Percentiles rank a stretch among this genome's conserved stretches.
Evolutionary conservation across 1,284 basidiomycete genomes (phyloP).

Genomic region (Vanrija sp.): DNA sequence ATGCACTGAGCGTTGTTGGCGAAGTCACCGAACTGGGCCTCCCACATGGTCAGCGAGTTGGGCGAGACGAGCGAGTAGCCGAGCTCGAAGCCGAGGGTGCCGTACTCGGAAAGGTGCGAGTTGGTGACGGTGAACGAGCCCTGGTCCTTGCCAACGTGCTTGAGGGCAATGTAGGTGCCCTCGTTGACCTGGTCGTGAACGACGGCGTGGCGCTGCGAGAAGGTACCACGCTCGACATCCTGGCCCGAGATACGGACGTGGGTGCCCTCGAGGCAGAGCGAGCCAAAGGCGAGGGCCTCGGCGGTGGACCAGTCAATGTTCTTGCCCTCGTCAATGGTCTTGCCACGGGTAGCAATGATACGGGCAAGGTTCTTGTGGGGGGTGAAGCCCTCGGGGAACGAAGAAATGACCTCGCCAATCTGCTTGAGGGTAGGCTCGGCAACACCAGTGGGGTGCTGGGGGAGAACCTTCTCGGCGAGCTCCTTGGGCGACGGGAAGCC

Average conservation of each 20-base stretch:
- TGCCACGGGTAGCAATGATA: constrained; percentile 81
- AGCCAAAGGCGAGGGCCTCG: constrained; percentile 94
- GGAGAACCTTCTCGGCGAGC: constrained; percentile 85
- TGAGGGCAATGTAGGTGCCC: constrained; percentile 81
- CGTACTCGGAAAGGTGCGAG: constrained; percentile 94
- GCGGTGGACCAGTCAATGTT: constrained; percentile 99
- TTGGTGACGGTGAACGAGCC: constrained; percentile 93
- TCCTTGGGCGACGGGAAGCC: constrained; percentile 98
- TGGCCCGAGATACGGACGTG: constrained; percentile 96
- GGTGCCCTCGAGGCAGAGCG: constrained; percentile 84
- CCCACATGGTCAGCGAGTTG: constrained; percentile 92
- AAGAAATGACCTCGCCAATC: constrained; percentile 80
- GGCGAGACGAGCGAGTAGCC: constrained; percentile 98
- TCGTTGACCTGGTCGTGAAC: constrained; percentile 95
- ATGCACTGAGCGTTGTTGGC: constrained; percentile 90
- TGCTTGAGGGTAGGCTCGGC: constrained; percentile 73
- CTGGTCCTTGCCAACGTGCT: constrained; percentile 81
- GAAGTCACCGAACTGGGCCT: constrained; percentile 86
- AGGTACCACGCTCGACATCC: constrained; percentile 98
- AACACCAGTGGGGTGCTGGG: constrained; percentile 80
- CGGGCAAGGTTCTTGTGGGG: constrained; percentile 92
- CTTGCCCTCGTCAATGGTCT: constrained; percentile 81
- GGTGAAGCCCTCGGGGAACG: constrained; percentile 77
- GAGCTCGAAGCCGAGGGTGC: constrained; percentile 93
- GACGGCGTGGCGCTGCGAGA: constrained; percentile 98